Percentiles rank a stretch among this genome's conserved stretches.
These are phyloP conservation scores for Globisporangium iwayamae DNA, from an alignment of 352 stramenopile genomes.

Conservation along the genomic window DNA sequence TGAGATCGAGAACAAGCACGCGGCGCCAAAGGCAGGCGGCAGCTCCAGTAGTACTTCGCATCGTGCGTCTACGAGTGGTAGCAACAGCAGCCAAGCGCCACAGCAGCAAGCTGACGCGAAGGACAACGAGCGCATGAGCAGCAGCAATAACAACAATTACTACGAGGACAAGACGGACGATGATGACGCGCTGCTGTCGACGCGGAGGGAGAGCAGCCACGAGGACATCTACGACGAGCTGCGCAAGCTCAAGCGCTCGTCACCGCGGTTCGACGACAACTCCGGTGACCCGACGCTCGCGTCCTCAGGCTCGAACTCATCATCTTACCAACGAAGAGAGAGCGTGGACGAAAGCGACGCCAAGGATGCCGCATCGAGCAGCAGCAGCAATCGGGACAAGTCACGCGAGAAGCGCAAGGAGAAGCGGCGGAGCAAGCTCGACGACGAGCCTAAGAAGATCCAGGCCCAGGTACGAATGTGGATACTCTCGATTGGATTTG, in stretches of 20 bases:
- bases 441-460: constrained; percentile 66
- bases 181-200: constrained; percentile 21
- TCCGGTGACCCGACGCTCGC: constrained; percentile 17
- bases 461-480: constrained; percentile 37
- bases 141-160: constrained; percentile 22
- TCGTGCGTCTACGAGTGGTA: background rate
- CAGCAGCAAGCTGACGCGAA: constrained; percentile 13
- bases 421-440: constrained; percentile 49
- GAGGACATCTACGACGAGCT: constrained; percentile 62
- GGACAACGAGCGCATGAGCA: constrained; percentile 22
- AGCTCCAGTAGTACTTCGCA: constrained; percentile 2
- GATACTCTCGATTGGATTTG: background rate
- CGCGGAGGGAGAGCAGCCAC: constrained; percentile 22
- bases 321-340: constrained; percentile 12
- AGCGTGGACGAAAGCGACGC: constrained; percentile 27
- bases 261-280: constrained; percentile 28
- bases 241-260: constrained; percentile 41
- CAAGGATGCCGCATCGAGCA: constrained; percentile 27
- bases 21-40: constrained; percentile 20
- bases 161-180: constrained; percentile 17
- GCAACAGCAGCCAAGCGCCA: background rate
- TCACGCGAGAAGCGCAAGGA: constrained; percentile 53
- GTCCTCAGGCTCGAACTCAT: constrained; percentile 15
- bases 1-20: constrained; percentile 54
- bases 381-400: constrained; percentile 28